Conservation (phyloP, 495 filamentous ascomycete genomes). For the Aspergillus saccharolyticus region DNA sequence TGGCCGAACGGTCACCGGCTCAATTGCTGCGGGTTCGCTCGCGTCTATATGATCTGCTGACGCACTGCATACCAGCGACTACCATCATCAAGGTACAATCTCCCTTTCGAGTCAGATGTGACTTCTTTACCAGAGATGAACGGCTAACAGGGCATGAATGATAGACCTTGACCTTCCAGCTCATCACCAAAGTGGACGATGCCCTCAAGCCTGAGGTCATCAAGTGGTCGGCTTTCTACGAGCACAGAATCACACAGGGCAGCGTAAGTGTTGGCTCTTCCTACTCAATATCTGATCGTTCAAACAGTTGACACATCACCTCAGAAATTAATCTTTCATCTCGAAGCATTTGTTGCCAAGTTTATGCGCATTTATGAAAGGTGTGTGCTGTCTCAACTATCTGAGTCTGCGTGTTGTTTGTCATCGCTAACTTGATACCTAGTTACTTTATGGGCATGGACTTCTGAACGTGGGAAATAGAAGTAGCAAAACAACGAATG, state of each 20-base stretch:
- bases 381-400: slow-evolving; percentile 29
- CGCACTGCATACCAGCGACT: slow-evolving; percentile 93
- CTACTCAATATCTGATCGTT: neutral
- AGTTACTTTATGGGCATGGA: slow-evolving; percentile 92
- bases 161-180: slow-evolving; percentile 80
- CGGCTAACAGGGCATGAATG: slow-evolving; percentile 5
- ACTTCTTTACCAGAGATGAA: no score
- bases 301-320: slow-evolving; percentile 17
- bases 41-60: slow-evolving; percentile 91
- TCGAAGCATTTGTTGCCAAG: slow-evolving; percentile 97
- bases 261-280: slow-evolving; percentile 49
- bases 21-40: slow-evolving; percentile 80
- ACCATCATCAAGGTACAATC: slow-evolving; percentile 73
- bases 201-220: slow-evolving; percentile 86
- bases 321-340: slow-evolving; percentile 92
- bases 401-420: neutral
- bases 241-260: slow-evolving; percentile 85
- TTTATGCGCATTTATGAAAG: slow-evolving; percentile 93
- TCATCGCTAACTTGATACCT: slow-evolving; percentile 17
- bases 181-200: slow-evolving; percentile 82
- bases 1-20: slow-evolving; percentile 83
- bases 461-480: no score
- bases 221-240: slow-evolving; percentile 94
- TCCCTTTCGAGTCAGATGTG: neutral
- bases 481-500: slow-evolving; percentile 17